Evolutionary conservation across 768 basidiomycete species (phyloP).

Genomic region (Suillus bovinus): DNA sequence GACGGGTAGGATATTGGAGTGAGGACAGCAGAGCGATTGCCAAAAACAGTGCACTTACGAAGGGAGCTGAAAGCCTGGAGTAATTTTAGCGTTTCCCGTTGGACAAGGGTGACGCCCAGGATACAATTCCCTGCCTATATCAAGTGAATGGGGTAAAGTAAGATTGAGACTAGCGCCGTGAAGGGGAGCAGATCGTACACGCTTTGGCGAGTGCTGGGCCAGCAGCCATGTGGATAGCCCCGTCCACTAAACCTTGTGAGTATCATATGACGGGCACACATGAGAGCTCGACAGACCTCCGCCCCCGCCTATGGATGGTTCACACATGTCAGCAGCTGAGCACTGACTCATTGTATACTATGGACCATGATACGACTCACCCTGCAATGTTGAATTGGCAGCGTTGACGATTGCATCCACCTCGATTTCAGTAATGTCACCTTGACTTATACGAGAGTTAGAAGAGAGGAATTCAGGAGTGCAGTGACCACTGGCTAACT

Average conservation of each 20-base stretch:
- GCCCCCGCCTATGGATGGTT: constrained; percentile 56
- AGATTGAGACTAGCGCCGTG: not conserved
- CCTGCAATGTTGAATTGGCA: constrained; percentile 70
- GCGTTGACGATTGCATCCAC: constrained; percentile 83
- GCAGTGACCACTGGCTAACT: constrained; percentile 45
- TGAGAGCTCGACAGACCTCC: constrained; percentile 52
- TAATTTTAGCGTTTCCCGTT: constrained; percentile 79
- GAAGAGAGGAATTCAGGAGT: not conserved
- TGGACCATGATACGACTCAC: constrained; percentile 34
- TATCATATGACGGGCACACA: not conserved
- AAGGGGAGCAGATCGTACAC: not conserved
- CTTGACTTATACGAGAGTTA: constrained; percentile 49
- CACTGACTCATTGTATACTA: constrained; percentile 9
- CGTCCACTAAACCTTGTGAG: constrained; percentile 57
- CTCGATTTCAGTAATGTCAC: constrained; percentile 73
- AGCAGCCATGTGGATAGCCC: constrained; percentile 78
- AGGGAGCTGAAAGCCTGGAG: constrained; percentile 72
- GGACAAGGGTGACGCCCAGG: constrained; percentile 41
- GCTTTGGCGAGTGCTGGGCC: constrained; percentile 54
- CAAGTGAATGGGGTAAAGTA: not conserved
- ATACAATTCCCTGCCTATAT: constrained; percentile 5
- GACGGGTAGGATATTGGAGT: not conserved
- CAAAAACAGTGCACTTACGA: constrained; percentile 50
- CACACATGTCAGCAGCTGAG: not conserved
- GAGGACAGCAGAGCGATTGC: not conserved